Evolutionary conservation across 2,329 filamentous ascomycete species (phyloP).

Genomic region (Aspergillus carbonarius): DNA sequence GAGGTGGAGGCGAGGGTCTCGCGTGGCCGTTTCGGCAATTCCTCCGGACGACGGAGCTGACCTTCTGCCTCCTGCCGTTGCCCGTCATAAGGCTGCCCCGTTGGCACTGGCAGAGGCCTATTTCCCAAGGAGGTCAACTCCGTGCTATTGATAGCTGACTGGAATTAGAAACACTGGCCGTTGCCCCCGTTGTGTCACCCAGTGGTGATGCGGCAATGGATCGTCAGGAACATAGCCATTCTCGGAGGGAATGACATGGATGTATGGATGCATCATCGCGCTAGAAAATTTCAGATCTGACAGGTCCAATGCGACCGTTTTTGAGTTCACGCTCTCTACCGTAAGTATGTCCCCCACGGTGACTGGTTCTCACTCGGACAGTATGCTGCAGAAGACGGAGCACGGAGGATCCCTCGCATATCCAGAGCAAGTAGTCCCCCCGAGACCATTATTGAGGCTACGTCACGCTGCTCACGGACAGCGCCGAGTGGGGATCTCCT

Average conservation of each 20-base stretch:
- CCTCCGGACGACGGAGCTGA: not conserved
- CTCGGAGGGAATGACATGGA: not conserved
- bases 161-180: not conserved
- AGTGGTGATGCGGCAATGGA: not conserved
- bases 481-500: not conserved
- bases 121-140: not conserved
- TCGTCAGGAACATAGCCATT: constrained; percentile 1
- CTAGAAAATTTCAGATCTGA: not conserved
- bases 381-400: too few species aligned
- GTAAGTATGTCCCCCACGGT: too few species aligned
- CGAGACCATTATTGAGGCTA: not conserved
- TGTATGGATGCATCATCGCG: not conserved
- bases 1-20: not conserved
- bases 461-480: not conserved
- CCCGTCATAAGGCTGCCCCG: not conserved
- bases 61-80: too few species aligned
- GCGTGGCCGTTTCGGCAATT: not conserved
- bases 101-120: not conserved
- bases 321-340: not conserved
- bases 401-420: too few species aligned
- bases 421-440: not conserved
- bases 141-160: not conserved
- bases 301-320: not conserved
- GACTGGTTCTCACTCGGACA: too few species aligned
- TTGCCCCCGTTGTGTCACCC: not conserved